phyloP scores from a whole-genome alignment of 805 yeast genomes.

The Ogataea zsoltii region DNA sequence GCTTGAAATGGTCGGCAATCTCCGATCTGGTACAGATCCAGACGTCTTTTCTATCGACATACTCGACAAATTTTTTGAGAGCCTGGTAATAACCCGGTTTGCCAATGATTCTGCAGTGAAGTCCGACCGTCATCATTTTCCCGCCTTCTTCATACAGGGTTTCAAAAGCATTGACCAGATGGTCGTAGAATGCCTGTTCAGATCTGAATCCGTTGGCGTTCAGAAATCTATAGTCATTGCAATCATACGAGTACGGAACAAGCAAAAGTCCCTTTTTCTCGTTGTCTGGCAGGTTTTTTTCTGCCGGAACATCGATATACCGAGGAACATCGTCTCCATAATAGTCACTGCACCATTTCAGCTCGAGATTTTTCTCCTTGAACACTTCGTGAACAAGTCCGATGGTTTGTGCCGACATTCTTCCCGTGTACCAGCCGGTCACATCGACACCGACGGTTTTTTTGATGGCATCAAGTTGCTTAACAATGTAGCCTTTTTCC shows the following conservation, averaged over 20 bases:
- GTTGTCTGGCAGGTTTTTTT: conserved; percentile 16
- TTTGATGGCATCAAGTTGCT: conserved; percentile 32
- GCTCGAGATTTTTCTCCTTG: conserved; percentile 34
- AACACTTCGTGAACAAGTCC: conserved; percentile 37
- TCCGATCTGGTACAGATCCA: conserved; percentile 41
- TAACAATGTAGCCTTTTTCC: conserved; percentile 35
- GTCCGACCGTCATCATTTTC: conserved; percentile 40
- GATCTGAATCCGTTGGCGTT: conserved; percentile 31
- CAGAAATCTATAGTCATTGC: conserved; percentile 29
- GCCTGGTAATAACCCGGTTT: conserved; percentile 40
- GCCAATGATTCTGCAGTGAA: conserved; percentile 39
- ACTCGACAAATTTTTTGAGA: conserved; percentile 37
- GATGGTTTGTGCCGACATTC: conserved; percentile 35
- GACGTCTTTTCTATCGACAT: conserved; percentile 35
- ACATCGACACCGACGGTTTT: conserved; percentile 36
- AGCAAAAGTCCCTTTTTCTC: conserved; percentile 30
- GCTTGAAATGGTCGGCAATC: conserved; percentile 35
- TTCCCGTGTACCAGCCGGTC: conserved; percentile 39
- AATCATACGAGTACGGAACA: conserved; percentile 31
- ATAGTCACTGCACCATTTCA: conserved; percentile 37
- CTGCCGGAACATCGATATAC: conserved; percentile 36
- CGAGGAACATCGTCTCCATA: conserved; percentile 41
- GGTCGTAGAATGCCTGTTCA: conserved; percentile 30
- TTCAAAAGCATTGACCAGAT: conserved; percentile 39
- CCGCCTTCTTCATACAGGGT: conserved; percentile 38